Evolutionary conservation across 352 stramenopile species (phyloP), one percentile per base, ranked within the genome.

Genomic region (Pythium plurisporium): DNA sequence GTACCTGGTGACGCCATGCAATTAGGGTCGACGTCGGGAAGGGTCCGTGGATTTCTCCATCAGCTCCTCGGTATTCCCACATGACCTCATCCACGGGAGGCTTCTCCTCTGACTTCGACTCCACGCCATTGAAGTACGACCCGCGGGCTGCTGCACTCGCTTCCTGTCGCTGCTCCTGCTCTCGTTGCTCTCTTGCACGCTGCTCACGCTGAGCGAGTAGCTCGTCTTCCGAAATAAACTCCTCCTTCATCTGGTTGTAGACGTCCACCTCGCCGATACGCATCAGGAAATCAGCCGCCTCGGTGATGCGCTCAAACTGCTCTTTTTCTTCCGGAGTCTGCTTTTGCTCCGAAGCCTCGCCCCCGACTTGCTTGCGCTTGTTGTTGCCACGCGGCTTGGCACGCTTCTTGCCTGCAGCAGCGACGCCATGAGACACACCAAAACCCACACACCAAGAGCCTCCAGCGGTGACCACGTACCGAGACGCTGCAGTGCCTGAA

Each of bases 211-310:
- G 69, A 0, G 64, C 69, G 31, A 89, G 27, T 11, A 87, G 52
- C 31, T 86, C 70, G 15, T 87, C 67, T 23, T 94, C 75, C 14
- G 64, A 64, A 1, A 91, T 55, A 41, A 94, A 91, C 55, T 94
- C 82, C 49, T 94, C 84, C 34, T 84, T 88, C 25, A 88, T 87
- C 44, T 89, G 76, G 36, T 71, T 80, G 57, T 94, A 94, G 2
- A 91, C 79, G 15, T 94, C 84, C 29, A 88, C 78, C 37, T 92
- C 76, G 33, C 84, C 84, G 26, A 67, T 69, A 10, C 82, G 77
- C 76, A 94, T 78, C 25, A 94, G 64, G 52, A 83, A 92, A 49
- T 92, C 84, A 0, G 84, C 81, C 0, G 82, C 84, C 37, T 94
- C 82, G 0, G 80, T 94, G 44, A 94, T 62, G 55, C 86, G 72